Percentiles rank a stretch among this genome's conserved stretches.
These are phyloP conservation scores for Malbranchea cinnamomea DNA, from an alignment of 2,329 filamentous ascomycete species.

Conservation along the genomic window DNA sequence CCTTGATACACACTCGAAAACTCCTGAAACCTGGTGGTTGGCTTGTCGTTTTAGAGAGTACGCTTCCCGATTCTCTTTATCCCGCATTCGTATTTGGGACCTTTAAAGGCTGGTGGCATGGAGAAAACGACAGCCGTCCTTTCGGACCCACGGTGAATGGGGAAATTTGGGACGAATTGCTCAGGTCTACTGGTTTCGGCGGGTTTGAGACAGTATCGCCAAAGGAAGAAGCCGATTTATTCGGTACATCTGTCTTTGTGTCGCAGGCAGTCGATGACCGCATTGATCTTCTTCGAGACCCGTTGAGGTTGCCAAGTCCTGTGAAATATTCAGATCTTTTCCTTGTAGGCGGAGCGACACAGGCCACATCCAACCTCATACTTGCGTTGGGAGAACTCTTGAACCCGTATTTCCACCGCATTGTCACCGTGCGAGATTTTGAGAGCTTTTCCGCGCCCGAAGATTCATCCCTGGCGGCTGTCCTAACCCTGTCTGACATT, in stretches of 20 bases:
- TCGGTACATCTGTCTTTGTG: constrained; percentile 1
- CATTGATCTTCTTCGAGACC: constrained; percentile 3
- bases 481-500: constrained; percentile 3
- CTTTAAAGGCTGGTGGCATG: constrained; percentile 17
- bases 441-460: background rate
- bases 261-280: constrained; percentile 6
- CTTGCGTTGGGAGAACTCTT: constrained; percentile 1
- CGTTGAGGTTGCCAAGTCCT: background rate
- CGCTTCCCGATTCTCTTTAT: constrained; percentile 12
- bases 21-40: constrained; percentile 34
- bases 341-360: background rate
- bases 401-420: background rate
- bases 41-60: constrained; percentile 31
- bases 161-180: constrained; percentile 5
- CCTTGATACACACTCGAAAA: constrained; percentile 20
- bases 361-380: constrained; percentile 5
- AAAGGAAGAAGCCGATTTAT: background rate
- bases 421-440: background rate
- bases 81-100: constrained; percentile 17
- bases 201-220: constrained; percentile 7
- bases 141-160: constrained; percentile 3
- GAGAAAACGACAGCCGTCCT: constrained; percentile 4
- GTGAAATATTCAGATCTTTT: background rate
- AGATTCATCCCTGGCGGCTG: background rate
- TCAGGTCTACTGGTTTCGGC: constrained; percentile 7